Percentiles rank a stretch among this genome's conserved stretches.
Evolutionary conservation across 345 rosid species (phyloP).

Genomic region (Orychophragmus violaceus): DNA sequence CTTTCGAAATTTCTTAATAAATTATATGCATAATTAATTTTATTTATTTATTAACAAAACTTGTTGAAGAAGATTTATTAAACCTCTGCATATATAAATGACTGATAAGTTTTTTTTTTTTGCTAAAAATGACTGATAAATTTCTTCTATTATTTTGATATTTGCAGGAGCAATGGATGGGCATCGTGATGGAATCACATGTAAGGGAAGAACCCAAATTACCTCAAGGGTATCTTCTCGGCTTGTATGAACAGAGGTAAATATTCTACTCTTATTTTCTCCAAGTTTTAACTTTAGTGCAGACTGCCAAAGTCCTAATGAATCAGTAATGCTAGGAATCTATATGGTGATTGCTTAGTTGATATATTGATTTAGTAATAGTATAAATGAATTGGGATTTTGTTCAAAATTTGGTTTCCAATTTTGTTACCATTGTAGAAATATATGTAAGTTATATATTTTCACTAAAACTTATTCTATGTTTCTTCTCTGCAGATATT

Average conservation of each 20-base stretch:
- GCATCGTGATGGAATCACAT: constrained; percentile 73
- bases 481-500: constrained; percentile 53
- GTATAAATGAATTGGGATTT: not conserved
- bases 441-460: not conserved
- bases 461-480: not conserved
- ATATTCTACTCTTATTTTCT: not conserved
- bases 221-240: constrained; percentile 80
- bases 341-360: too few species aligned
- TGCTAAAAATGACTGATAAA: not conserved
- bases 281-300: too few species aligned
- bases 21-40: too few species aligned
- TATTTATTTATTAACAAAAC: too few species aligned
- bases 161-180: constrained; percentile 99
- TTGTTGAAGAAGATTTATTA: too few species aligned
- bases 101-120: too few species aligned
- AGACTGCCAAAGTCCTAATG: not conserved
- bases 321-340: not conserved
- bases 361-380: not conserved
- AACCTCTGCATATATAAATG: too few species aligned
- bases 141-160: constrained; percentile 44
- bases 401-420: not conserved
- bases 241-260: constrained; percentile 97
- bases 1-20: too few species aligned
- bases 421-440: not conserved
- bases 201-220: constrained; percentile 90